phyloP scores from a whole-genome alignment of 805 yeast species.

The Ogataea henricii region DNA sequence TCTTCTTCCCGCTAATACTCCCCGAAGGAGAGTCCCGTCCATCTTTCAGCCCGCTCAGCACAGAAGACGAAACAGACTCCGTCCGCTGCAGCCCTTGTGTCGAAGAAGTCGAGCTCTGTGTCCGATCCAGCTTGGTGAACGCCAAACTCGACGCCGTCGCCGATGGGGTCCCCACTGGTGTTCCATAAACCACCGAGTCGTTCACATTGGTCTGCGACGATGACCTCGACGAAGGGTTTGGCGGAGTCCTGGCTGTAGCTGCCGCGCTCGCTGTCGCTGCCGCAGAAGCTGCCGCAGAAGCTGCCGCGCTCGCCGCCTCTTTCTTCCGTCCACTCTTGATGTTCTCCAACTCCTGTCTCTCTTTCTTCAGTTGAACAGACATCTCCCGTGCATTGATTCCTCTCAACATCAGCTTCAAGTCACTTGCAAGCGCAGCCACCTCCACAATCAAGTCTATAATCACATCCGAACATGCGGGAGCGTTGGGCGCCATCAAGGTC shows the following conservation, averaged over 20 bases:
- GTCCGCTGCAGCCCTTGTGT: not conserved
- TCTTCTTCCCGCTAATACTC: conserved; percentile 5
- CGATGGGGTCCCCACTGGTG: not conserved
- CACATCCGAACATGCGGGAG: conserved; percentile 56
- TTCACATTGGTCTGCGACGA: not conserved
- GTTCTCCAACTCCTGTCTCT: conserved; percentile 26
- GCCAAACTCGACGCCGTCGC: conserved; percentile 1
- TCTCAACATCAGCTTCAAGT: conserved; percentile 61
- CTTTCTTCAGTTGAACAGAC: conserved; percentile 40
- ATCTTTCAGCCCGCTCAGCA: not conserved
- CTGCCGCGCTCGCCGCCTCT: conserved; percentile 1
- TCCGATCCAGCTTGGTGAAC: conserved; percentile 9
- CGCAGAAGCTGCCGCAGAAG: not conserved
- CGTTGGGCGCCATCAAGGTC: conserved; percentile 54
- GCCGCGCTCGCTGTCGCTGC: not conserved
- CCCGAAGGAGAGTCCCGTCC: conserved; percentile 1
- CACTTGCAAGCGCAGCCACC: conserved; percentile 60
- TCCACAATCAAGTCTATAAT: conserved; percentile 63
- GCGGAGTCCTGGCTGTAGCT: not conserved
- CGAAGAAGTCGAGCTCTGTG: conserved; percentile 1
- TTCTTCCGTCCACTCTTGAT: not conserved
- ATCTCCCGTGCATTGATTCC: conserved; percentile 56
- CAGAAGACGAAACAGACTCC: not conserved
- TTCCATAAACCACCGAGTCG: not conserved
- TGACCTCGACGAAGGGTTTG: not conserved